Evolutionary conservation across 1,284 basidiomycete genomes (phyloP).

Genomic region (Papiliotrema nemorosa): DNA sequence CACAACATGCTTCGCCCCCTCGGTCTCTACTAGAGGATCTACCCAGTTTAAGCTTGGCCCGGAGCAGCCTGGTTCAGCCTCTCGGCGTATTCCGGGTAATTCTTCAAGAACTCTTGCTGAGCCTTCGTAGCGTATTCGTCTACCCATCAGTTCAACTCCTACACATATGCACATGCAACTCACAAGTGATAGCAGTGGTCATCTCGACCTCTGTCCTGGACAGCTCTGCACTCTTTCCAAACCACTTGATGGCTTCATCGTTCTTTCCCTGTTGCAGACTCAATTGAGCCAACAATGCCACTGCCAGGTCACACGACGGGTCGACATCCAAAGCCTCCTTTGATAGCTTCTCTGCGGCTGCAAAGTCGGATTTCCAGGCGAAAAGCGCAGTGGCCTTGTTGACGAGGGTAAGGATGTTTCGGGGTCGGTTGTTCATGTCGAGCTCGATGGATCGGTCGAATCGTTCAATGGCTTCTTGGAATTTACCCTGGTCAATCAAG

Average conservation of each 20-base stretch:
- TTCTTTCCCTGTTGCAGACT: constrained; percentile 88
- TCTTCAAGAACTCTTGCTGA: constrained; percentile 2
- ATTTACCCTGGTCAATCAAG: constrained; percentile 86
- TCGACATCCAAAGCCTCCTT: constrained; percentile 83
- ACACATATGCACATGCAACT: constrained; percentile 48
- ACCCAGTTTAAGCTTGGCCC: neutral
- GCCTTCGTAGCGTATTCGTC: constrained; percentile 10
- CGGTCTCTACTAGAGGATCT: no score
- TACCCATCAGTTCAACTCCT: constrained; percentile 1
- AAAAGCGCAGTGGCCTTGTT: constrained; percentile 96
- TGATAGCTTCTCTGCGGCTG: constrained; percentile 78
- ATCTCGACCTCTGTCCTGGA: constrained; percentile 90
- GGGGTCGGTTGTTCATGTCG: constrained; percentile 69
- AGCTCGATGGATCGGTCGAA: constrained; percentile 91
- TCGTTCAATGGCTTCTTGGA: constrained; percentile 86
- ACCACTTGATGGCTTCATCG: constrained; percentile 80
- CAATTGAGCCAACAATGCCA: constrained; percentile 92
- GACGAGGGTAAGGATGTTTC: constrained; percentile 89
- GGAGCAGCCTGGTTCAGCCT: neutral
- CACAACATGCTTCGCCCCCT: no score
- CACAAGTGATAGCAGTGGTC: constrained; percentile 80
- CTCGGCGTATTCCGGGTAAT: neutral
- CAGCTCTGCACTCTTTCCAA: constrained; percentile 76
- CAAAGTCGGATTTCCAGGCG: constrained; percentile 92
- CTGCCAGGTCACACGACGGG: constrained; percentile 91